Base-by-base conservation (phyloP, 2,329 filamentous ascomycete genomes). In the Chalara sp. region DNA sequence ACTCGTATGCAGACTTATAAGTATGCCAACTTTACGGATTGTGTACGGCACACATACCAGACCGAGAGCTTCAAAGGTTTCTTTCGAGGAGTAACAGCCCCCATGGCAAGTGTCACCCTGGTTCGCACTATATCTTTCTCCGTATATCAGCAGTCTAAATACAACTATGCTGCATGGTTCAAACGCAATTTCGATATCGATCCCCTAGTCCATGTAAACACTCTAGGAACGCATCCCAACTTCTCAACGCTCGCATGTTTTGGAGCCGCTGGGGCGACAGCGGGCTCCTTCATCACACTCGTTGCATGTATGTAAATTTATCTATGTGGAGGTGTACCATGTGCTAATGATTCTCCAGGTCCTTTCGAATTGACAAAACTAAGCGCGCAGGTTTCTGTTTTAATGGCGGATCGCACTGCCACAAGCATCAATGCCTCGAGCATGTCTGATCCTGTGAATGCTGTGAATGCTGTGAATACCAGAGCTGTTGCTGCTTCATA, bases 301-400 rank as follows among this genome's bases (percentile, higher is more conserved):
- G 80, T 93, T 60, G 87, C 89, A 58, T 95, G 89, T 79, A 59
- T 37, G 35, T 37, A 68, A 75, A 70, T 32, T 32, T 44, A 39
- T 21, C 13, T n/a, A 45, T 10, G 21, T 47, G n/a, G 43, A 42
- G 32, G 47, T 13, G 35, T 51, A 30, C 12, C 40, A 21, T 48
- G 53, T 50, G 53, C 54, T 55, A 49, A 58, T 49, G 1, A 35
- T 41, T 6, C 10, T 11, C 10, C 51, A 86, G 83, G 82, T 63
- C 89, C 89, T 1, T 95, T 95, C 65, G 89, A 95, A 68, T 76
- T 95, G 67, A 91, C 87, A n/a, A 95, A 95, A 68, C 76, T 93
- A 53, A 91, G 86, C 66, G 87, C 89, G 12, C 89, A 95, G 67
- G 86, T 93, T 21, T 90, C 89, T 1, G 86, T 90, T 8, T 72